A percentile compares a stretch with the other conserved stretches of the same genome.
Conservation (phyloP, 495 filamentous ascomycete genomes). For the Aspergillus sclerotioniger region DNA sequence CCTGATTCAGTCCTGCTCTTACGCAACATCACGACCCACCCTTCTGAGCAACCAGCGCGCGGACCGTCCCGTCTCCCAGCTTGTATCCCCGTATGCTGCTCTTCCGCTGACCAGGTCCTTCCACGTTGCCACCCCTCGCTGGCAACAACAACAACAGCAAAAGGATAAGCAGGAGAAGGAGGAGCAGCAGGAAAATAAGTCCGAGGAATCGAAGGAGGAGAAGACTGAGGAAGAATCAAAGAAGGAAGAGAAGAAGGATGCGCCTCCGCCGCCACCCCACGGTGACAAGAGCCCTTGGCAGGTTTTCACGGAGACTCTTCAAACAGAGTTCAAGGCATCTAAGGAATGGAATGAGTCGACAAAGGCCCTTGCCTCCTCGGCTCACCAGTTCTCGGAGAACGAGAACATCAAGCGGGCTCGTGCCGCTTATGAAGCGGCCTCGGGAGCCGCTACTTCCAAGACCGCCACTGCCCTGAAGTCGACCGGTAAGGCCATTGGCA, state of each 20-base stretch:
- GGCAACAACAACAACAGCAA: slow-evolving; percentile 43
- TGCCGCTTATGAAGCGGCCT: slow-evolving; percentile 79
- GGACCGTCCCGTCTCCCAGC: slow-evolving; percentile 31
- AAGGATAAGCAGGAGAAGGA: slow-evolving; percentile 30
- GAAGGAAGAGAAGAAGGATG: slow-evolving; percentile 67
- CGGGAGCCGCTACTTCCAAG: slow-evolving; percentile 68
- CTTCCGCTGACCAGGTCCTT: slow-evolving; percentile 44
- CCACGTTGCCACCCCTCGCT: slow-evolving; percentile 36
- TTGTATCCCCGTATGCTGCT: slow-evolving; percentile 39
- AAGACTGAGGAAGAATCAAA: slow-evolving; percentile 45
- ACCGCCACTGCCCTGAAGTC: slow-evolving; percentile 77
- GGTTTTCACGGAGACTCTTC: slow-evolving; percentile 94
- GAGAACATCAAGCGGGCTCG: slow-evolving; percentile 85
- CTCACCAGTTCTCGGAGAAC: slow-evolving; percentile 89
- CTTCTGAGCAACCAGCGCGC: slow-evolving; percentile 15
- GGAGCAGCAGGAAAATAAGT: slow-evolving; percentile 45
- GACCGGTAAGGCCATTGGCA: slow-evolving; percentile 81
- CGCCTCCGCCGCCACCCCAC: slow-evolving; percentile 82
- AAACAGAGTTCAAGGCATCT: slow-evolving; percentile 89
- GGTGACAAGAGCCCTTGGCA: slow-evolving; percentile 98
- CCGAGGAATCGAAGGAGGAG: slow-evolving; percentile 45
- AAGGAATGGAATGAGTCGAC: slow-evolving; percentile 99
- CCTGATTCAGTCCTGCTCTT: slow-evolving; percentile 42
- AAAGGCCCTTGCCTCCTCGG: slow-evolving; percentile 83
- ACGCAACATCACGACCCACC: slow-evolving; percentile 23